These are phyloP conservation scores for Amanita thiersii DNA, from an alignment of 768 basidiomycete species.

Conservation along the genomic window DNA sequence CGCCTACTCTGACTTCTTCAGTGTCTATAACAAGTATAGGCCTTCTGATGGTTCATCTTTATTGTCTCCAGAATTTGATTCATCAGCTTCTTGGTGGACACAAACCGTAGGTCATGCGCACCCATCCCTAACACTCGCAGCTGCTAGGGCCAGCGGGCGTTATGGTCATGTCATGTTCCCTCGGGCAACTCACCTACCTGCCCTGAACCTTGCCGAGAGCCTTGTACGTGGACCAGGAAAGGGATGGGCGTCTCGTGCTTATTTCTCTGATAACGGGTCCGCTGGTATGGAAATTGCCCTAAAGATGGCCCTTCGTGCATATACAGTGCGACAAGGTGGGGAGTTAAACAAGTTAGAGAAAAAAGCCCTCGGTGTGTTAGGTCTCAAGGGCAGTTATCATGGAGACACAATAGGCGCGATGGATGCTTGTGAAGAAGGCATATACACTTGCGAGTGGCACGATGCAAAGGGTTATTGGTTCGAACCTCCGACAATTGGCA, in stretches of 20 bases:
- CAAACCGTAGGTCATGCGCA: conserved; percentile 84
- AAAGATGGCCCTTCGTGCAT: conserved; percentile 90
- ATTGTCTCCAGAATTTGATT: conserved; percentile 63
- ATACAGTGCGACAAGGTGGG: conserved; percentile 29
- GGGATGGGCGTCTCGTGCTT: conserved; percentile 87
- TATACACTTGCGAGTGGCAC: conserved; percentile 97
- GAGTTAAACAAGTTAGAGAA: conserved; percentile 26
- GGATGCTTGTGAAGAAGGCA: conserved; percentile 89
- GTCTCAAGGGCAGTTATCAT: conserved; percentile 90
- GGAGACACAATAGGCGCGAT: conserved; percentile 97
- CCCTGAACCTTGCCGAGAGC: conserved; percentile 74
- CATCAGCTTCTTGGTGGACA: conserved; percentile 98
- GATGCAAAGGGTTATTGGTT: conserved; percentile 90
- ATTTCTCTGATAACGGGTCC: conserved; percentile 92
- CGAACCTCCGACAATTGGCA: conserved; percentile 73
- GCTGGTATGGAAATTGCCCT: conserved; percentile 97
- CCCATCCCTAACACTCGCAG: conserved; percentile 72
- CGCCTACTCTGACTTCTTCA: conserved; percentile 82
- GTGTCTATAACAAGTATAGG: conserved; percentile 37
- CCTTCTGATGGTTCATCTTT: conserved; percentile 15
- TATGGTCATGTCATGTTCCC: conserved; percentile 99
- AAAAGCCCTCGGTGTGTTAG: conserved; percentile 67
- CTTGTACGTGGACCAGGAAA: conserved; percentile 75
- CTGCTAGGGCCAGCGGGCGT: conserved; percentile 82
- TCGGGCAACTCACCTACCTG: conserved; percentile 78